phyloP scores from a whole-genome alignment of 148 eudicot genomes.

The Dianthus caryophyllus region DNA sequence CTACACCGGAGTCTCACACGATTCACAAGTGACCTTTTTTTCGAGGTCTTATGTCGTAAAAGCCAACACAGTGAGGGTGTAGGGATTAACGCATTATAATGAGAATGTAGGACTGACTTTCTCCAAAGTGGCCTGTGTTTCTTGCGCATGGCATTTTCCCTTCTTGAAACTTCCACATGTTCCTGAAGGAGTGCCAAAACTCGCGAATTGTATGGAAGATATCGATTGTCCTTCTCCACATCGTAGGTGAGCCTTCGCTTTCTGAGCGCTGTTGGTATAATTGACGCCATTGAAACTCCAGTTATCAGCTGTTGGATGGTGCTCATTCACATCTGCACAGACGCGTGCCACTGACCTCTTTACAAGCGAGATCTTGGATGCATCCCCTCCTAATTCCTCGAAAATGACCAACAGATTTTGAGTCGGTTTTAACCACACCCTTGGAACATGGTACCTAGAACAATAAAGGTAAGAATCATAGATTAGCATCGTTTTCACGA shows the following conservation, averaged over 20 bases:
- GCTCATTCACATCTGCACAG: conserved; percentile 49
- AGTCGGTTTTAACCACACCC: conserved; percentile 74
- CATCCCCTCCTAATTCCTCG: conserved; percentile 85
- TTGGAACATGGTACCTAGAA: conserved; percentile 86
- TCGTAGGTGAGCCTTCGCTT: conserved; percentile 41
- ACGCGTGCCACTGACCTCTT: conserved; percentile 51
- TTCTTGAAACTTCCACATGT: conserved; percentile 54
- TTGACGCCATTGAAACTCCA: conserved; percentile 32
- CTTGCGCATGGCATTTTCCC: conserved; percentile 55
- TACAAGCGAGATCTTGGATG: conserved; percentile 57
- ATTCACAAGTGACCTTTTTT: too few species aligned
- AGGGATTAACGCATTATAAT: neutral
- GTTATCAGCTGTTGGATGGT: conserved; percentile 43
- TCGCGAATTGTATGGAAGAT: conserved; percentile 57
- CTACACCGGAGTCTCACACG: too few species aligned
- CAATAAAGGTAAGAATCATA: neutral
- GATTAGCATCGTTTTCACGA: neutral
- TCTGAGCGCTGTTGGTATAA: conserved; percentile 26
- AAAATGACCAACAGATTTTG: conserved; percentile 59
- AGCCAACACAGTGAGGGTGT: too few species aligned
- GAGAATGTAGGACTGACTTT: conserved; percentile 34
- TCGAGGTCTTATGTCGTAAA: too few species aligned
- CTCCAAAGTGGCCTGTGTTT: conserved; percentile 41
- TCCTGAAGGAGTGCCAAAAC: conserved; percentile 69
- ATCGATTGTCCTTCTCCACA: conserved; percentile 55